A percentile compares a stretch with the other conserved stretches of the same genome.
These are phyloP conservation scores for Guyanaporus albipodus DNA, from an alignment of 768 basidiomycete species.

Conservation along the genomic window DNA sequence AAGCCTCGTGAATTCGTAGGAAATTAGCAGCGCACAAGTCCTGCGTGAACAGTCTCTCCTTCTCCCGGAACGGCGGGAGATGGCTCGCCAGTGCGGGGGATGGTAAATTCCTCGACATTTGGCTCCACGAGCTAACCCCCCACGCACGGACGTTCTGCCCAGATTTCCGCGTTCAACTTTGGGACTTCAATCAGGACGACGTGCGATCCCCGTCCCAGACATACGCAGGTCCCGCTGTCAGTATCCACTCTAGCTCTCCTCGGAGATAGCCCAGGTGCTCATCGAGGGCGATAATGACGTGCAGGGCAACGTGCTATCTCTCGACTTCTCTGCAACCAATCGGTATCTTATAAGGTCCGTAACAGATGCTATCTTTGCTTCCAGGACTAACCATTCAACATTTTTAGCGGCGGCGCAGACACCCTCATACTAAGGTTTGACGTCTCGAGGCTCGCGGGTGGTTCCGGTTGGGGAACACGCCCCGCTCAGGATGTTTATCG, in stretches of 20 bases:
- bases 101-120: constrained; percentile 39
- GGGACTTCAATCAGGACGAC: constrained; percentile 66
- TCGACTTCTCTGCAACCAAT: constrained; percentile 68
- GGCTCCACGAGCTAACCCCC: constrained; percentile 10
- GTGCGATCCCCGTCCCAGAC: constrained; percentile 39
- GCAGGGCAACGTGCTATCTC: constrained; percentile 66
- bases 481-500: constrained; percentile 27
- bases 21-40: constrained; percentile 47
- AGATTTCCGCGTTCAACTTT: constrained; percentile 57
- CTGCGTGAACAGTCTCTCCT: constrained; percentile 61
- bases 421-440: constrained; percentile 52
- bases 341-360: constrained; percentile 63
- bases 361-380: constrained; percentile 11
- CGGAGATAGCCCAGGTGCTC: constrained; percentile 22
- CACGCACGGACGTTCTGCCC: constrained; percentile 7
- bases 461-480: constrained; percentile 5
- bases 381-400: constrained; percentile 4
- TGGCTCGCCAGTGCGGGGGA: constrained; percentile 70
- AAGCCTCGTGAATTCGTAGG: constrained; percentile 19
- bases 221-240: constrained; percentile 43
- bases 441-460: constrained; percentile 34
- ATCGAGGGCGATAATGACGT: constrained; percentile 13
- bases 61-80: constrained; percentile 56
- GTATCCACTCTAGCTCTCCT: constrained; percentile 23
- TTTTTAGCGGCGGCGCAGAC: constrained; percentile 53